Evolutionary conservation across 495 filamentous ascomycete genomes (phyloP).

Genomic region (Penicillium desertorum): DNA sequence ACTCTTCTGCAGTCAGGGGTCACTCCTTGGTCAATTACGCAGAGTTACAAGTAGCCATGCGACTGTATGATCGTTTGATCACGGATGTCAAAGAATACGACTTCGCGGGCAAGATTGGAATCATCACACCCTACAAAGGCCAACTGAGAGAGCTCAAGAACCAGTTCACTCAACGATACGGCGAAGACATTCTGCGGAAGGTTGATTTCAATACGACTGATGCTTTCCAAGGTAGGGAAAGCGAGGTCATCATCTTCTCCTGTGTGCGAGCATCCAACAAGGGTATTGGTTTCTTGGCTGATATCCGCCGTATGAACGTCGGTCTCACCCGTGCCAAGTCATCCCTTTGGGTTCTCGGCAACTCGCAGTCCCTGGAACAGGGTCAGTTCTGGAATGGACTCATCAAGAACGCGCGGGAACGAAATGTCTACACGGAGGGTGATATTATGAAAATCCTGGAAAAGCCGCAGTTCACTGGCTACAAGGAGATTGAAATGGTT

Average conservation of each 20-base stretch:
- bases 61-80: slow-evolving; percentile 73
- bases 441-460: slow-evolving; percentile 56
- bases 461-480: slow-evolving; percentile 49
- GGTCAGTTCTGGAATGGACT: slow-evolving; percentile 88
- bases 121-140: slow-evolving; percentile 96
- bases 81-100: slow-evolving; percentile 67
- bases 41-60: slow-evolving; percentile 80
- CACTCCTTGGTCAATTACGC: slow-evolving; percentile 89
- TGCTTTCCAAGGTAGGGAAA: slow-evolving; percentile 95
- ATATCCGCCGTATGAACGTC: slow-evolving; percentile 99
- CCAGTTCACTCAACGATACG: slow-evolving; percentile 68
- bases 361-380: slow-evolving; percentile 77
- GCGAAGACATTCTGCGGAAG: slow-evolving; percentile 67
- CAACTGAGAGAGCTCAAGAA: slow-evolving; percentile 78
- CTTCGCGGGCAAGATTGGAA: slow-evolving; percentile 81
- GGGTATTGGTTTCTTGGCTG: slow-evolving; percentile 95
- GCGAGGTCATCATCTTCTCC: slow-evolving; percentile 98
- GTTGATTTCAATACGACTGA: slow-evolving; percentile 99
- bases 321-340: slow-evolving; percentile 94
- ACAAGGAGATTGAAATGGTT: slow-evolving; percentile 50
- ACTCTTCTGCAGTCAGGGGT: slow-evolving; percentile 70
- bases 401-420: slow-evolving; percentile 71
- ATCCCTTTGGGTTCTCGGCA: slow-evolving; percentile 92
- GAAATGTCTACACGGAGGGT: slow-evolving; percentile 74
- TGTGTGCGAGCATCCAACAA: slow-evolving; percentile 91